Base-by-base conservation (phyloP, 2,329 filamentous ascomycete genomes). In the Exutisphaerella laricina region DNA sequence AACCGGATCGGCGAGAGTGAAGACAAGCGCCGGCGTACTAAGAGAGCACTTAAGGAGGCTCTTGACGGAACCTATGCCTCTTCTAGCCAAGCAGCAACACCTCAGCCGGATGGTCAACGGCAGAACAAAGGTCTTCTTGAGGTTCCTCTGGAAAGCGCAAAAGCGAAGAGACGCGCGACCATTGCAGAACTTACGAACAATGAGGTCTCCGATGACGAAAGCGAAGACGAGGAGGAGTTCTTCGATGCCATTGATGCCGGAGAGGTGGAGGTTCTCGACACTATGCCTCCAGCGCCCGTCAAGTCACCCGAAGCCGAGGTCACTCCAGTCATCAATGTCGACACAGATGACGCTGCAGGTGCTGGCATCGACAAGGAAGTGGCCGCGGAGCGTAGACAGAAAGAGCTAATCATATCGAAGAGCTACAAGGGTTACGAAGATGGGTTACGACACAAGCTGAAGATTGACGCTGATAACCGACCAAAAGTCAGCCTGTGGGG, bases 211-310 rank as follows among this genome's bases (percentile, higher is more conserved):
- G 81, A 89, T 45, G 85, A 88, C 3, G 85, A 86, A 21, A 88
- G 85, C 32, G 85, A 95, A 37, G 84, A 85, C 23, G 88, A 88
- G 35, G 85, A 95, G 39, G 90, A 97, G 61, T 98, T 98, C 64
- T 98, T 97, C 56, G 92, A 98, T 67, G 92, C 92, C 6, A 84
- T 98, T 4, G 92, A 94, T 64, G 86, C 89, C 30, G 92, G 92
- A 10, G 85, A 92, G 58, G 86, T 97, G 12, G 83, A 94, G 54
- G 80, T 94, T 5, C 71, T 84, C 4, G 79, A 82, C 45, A 65
- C 71, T n/a, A 73, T 87, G 68, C 79, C 83, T 4, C 39, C 21
- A 66, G 71, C 29, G 65, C 75, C 35, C 54, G 48, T 49, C 43
- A 36, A 50, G 31, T 50, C 49, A 16, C 50, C 48, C 16, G 50